A percentile compares a stretch with the other conserved stretches of the same genome.
phyloP scores from a whole-genome alignment of 257 asterid species.

The Solanum medicagineum region DNA sequence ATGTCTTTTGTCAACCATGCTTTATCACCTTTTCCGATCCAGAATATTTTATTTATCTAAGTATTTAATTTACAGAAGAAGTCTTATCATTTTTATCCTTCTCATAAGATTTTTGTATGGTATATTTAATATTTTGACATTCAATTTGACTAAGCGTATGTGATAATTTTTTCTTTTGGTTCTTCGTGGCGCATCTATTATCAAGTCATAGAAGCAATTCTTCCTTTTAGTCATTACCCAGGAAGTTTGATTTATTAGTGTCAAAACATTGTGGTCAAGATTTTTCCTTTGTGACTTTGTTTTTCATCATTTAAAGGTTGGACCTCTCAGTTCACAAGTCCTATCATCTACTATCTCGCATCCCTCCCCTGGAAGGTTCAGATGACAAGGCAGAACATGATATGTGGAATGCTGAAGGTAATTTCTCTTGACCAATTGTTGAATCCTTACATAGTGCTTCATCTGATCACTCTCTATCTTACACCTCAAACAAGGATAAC shows the following conservation, averaged over 20 bases:
- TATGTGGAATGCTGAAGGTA: slow-evolving; percentile 71
- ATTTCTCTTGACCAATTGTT: neutral
- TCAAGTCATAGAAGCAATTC: neutral
- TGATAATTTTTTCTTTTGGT: neutral
- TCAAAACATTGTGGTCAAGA: neutral
- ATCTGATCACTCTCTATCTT: neutral
- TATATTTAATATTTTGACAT: neutral
- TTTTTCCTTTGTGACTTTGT: neutral
- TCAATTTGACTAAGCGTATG: neutral
- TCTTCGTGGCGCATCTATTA: neutral
- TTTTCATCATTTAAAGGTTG: slow-evolving; percentile 28
- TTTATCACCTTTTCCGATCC: neutral
- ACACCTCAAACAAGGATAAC: neutral
- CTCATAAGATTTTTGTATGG: neutral
- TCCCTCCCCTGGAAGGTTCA: slow-evolving; percentile 39
- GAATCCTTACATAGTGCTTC: neutral
- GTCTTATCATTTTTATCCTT: neutral
- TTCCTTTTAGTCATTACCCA: neutral
- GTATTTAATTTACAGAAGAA: neutral
- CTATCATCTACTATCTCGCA: slow-evolving; percentile 39
- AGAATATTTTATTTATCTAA: neutral
- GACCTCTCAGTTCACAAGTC: slow-evolving; percentile 60
- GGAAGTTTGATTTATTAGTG: neutral
- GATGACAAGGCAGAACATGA: slow-evolving; percentile 25
- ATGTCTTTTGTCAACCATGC: neutral